Base-by-base conservation (phyloP, 2,329 filamentous ascomycete genomes). In the Pseudogymnoascus destructans region DNA sequence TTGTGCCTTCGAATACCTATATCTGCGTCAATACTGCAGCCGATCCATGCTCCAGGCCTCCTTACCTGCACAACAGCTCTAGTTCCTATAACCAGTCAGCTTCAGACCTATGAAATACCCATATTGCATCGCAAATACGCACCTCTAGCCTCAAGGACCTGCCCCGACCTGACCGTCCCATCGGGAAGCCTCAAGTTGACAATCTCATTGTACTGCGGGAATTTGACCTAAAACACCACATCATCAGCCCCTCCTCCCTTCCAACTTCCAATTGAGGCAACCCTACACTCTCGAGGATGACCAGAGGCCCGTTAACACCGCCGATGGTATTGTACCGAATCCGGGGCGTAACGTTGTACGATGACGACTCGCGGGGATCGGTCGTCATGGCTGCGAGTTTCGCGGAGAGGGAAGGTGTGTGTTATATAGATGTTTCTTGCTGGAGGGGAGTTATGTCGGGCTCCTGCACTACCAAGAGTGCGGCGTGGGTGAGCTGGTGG, bases 121-220 rank as follows among this genome's bases (percentile, higher is more conserved):
- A 15, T 23, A 11, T 13, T n/a, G n/a, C 21, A 61, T 60, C 57
- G 27, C 35, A 55, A 55, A 2, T 23, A 54, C 60, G 54, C 76
- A 95, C 92, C 93, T 87, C 92, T 86, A 73, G 93, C 93, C 77
- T 98, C 95, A 66, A 98, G 78, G 66, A 98, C 93, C 74, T 97
- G 93, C 64, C 95, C 93, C 70, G 89, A 91, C 70, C 93, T 82
- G 75, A 92, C 84, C 55, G 89, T 86, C 73, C 93, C 93, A 85
- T 98, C 93, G 65, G 93, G 89, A 63, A 98, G 84, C 35, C 92
- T 97, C 73, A 98, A 76, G 63, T 87, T 90, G 65, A 98, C 93
- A 72, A 98, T 98, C 76, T 98, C 93, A 75, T 96, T 97, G 80
- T 88, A 98, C 71, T 84, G 81, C 63, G 93, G 93, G 73, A 90